These are phyloP conservation scores for Candida piceae DNA, from an alignment of 805 yeast genomes.

Conservation along the genomic window DNA sequence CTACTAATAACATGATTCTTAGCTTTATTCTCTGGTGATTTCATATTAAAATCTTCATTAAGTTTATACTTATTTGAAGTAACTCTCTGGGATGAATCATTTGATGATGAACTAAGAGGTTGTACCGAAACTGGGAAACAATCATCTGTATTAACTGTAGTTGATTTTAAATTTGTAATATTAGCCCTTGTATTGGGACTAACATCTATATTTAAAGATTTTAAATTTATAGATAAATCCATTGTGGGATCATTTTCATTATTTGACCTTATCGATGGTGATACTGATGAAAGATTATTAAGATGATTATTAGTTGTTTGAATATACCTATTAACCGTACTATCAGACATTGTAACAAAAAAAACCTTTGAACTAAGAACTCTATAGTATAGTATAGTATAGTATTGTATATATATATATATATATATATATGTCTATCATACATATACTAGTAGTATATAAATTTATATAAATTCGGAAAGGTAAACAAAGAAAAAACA, in stretches of 20 bases:
- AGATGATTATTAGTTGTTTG: conserved; percentile 3
- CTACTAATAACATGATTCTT: conserved; percentile 1
- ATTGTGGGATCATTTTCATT: conserved; percentile 7
- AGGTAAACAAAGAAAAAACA: too few species aligned
- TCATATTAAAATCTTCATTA: conserved; percentile 15
- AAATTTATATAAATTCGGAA: too few species aligned
- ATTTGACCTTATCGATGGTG: conserved; percentile 4
- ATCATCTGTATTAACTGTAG: conserved; percentile 22
- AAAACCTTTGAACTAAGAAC: too few species aligned
- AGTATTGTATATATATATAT: too few species aligned
- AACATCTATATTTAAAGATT: not conserved
- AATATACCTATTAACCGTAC: conserved; percentile 2
- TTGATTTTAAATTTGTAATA: conserved; percentile 2
- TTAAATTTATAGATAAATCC: not conserved
- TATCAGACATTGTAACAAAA: not conserved
- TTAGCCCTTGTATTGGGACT: not conserved
- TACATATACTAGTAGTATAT: too few species aligned
- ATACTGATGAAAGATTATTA: not conserved
- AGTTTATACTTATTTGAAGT: conserved; percentile 12
- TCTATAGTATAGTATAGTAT: too few species aligned
- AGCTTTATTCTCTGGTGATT: conserved; percentile 8
- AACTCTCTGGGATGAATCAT: not conserved
- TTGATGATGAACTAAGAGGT: not conserved
- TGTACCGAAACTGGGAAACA: conserved; percentile 8
- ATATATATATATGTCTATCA: too few species aligned